A percentile compares a stretch with the other conserved stretches of the same genome.
These are phyloP conservation scores for Papiliotrema terrestris DNA, from an alignment of 1,284 basidiomycete species.

Conservation along the genomic window DNA sequence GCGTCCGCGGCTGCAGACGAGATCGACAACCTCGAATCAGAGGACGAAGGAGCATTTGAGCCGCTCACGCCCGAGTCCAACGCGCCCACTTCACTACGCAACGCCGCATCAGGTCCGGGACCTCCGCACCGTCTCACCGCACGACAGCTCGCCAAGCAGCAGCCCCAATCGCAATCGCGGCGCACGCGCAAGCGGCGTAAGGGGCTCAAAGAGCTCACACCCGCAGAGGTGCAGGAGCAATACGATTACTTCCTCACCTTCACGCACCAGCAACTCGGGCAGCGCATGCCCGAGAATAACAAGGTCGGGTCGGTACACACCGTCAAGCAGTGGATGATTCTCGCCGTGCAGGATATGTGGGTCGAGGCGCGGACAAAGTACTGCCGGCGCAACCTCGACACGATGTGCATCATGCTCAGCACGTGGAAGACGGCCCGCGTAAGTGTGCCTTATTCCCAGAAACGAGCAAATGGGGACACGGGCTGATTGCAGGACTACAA, in stretches of 20 bases:
- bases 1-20: too few relatives aligned
- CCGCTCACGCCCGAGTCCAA: too few relatives aligned
- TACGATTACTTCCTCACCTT: not conserved
- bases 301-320: not conserved
- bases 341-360: not conserved
- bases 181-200: not conserved
- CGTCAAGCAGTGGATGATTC: conserved; percentile 4
- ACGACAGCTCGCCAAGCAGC: too few relatives aligned
- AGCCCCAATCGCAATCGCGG: too few relatives aligned
- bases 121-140: too few relatives aligned
- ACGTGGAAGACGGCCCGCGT: not conserved
- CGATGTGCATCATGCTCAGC: not conserved
- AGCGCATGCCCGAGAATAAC: not conserved
- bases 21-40: too few relatives aligned
- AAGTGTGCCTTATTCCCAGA: too few relatives aligned
- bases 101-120: too few relatives aligned
- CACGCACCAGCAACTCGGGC: not conserved
- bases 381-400: not conserved
- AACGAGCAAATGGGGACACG: too few relatives aligned
- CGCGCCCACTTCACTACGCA: too few relatives aligned
- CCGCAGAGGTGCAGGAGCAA: not conserved
- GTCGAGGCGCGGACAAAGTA: conserved; percentile 1
- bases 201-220: not conserved
- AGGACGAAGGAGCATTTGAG: too few relatives aligned
- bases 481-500: not conserved